Conservation (phyloP, 202 grass and related monocot species). For the Setaria viridis region DNA sequence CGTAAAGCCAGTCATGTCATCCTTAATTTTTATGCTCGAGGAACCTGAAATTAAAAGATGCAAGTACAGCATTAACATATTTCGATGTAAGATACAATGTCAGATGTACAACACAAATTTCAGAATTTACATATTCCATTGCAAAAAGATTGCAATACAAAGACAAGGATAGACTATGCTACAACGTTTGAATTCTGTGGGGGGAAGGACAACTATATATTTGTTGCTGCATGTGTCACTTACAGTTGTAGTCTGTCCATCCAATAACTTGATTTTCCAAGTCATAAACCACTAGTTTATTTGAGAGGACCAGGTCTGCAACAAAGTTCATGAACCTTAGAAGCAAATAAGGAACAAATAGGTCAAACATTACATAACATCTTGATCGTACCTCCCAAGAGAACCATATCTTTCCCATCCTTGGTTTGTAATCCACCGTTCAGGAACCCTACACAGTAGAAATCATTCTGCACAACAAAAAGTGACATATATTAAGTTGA, state of each 20-base stretch:
- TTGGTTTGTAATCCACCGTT: conserved; percentile 86
- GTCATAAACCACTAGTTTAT: conserved; percentile 94
- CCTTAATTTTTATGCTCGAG: conserved; percentile 89
- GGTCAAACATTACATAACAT: conserved; percentile 17
- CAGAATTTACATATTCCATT: neutral
- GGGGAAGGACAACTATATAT: conserved; percentile 3
- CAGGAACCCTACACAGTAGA: conserved; percentile 87
- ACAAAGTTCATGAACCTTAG: conserved; percentile 40
- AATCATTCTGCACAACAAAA: conserved; percentile 40
- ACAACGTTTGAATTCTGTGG: neutral
- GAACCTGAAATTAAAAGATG: conserved; percentile 65
- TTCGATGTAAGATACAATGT: neutral
- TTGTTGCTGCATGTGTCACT: conserved; percentile 29
- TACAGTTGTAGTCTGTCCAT: conserved; percentile 96
- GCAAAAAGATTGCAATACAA: neutral
- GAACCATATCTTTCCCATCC: conserved; percentile 90
- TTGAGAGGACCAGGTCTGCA: conserved; percentile 89
- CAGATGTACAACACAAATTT: neutral
- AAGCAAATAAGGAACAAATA: conserved; percentile 38
- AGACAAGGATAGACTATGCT: neutral
- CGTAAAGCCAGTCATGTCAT: conserved; percentile 61
- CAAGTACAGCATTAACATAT: neutral
- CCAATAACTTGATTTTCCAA: conserved; percentile 95
- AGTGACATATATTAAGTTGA: neutral
- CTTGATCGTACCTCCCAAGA: conserved; percentile 80